Percentiles rank a stretch among this genome's conserved stretches.
These are phyloP conservation scores for Suillus subalutaceus DNA, from an alignment of 768 basidiomycete species.

Conservation along the genomic window DNA sequence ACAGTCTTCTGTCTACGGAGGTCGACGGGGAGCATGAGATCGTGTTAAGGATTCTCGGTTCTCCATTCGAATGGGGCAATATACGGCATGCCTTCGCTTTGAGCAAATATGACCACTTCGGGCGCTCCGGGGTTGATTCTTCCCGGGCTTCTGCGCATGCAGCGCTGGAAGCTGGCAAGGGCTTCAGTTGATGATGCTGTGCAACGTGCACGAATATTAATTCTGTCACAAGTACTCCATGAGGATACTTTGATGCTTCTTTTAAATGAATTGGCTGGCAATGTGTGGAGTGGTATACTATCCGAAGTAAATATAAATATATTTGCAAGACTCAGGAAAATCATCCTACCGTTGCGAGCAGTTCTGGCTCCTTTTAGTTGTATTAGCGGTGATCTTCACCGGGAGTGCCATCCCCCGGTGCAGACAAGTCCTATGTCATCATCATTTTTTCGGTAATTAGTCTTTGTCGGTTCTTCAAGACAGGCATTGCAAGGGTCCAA, in stretches of 20 bases:
- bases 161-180: background rate
- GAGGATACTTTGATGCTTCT: background rate
- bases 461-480: background rate
- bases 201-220: background rate
- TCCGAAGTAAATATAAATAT: background rate
- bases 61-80: background rate
- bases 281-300: background rate
- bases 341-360: background rate
- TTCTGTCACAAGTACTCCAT: background rate
- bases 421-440: background rate
- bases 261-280: background rate
- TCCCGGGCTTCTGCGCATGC: background rate
- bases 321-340: background rate
- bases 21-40: background rate
- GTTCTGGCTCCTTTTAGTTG: background rate
- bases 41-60: background rate
- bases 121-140: background rate
- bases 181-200: too few relatives aligned
- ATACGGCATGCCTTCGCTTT: background rate
- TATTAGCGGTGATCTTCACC: background rate
- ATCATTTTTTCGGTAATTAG: slow-evolving; percentile 1
- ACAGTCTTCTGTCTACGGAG: background rate
- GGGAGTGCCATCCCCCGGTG: background rate
- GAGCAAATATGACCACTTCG: background rate
- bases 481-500: background rate